Base-by-base conservation (phyloP, 2,329 filamentous ascomycete genomes). In the Xylariaceae sp. region DNA sequence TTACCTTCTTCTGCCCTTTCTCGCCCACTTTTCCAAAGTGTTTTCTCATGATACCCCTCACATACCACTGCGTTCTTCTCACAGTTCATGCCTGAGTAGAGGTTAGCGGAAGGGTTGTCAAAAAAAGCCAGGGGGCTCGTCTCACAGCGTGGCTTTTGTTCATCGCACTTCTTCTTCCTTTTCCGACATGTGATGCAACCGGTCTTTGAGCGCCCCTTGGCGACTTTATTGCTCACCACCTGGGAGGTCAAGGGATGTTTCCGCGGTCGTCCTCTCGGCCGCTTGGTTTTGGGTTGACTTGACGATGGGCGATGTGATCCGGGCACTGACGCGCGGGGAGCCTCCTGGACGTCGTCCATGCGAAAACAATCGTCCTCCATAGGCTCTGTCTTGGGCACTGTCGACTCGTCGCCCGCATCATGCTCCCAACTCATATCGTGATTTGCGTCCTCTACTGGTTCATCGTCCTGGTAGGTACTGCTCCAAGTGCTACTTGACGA, bases 51-150 rank as follows among this genome's bases (percentile, higher is more conserved):
- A 70, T 96, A 96, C 11, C 92, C 92, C 75, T 96, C 92, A 71
- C 92, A 96, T 11, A 93, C 86, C 11, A 96, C 91, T 7, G 92
- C 91, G 72, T 96, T 96, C 80, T 96, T 96, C 75, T 95, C 89
- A 70, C 92, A 96, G 68, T 96, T 96, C 74, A 91, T 82, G 67
- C 90, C 89, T 92, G 54, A 62, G 72, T 24, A 67, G 26, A 12
- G 12, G 37, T 62, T 45, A 62, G 53, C 39, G 28, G 45, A 39
- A 17, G 24, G 21, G 26, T 33, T 17, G 19, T 16, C 4, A 8
- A 36, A 26, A 8, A n/a, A 34, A 28, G 26, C 51, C 43, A 37
- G 54, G 49, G 28, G 19, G n/a, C 8, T 9, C 26, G 47, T 60
- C 53, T 62, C 34, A 88, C 86, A 89, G 69, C 83, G 78, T 44